These are phyloP conservation scores for Cladosporium sphaerospermum DNA, from an alignment of 2,329 filamentous ascomycete genomes.

Conservation along the genomic window DNA sequence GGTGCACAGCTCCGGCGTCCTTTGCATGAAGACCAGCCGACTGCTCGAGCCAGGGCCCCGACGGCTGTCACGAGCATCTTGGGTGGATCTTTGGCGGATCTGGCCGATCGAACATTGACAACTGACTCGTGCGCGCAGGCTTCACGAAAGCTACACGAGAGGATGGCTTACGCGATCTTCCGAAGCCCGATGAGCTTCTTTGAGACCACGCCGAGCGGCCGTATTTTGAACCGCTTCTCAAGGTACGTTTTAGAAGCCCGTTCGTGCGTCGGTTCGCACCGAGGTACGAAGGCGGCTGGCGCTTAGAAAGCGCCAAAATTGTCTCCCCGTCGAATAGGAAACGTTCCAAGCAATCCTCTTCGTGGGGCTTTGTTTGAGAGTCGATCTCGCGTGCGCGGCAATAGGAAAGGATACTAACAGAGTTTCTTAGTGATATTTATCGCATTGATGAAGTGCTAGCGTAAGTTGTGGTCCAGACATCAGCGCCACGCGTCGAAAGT, in stretches of 20 bases:
- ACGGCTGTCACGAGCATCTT: too few species aligned
- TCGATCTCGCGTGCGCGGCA: too few species aligned
- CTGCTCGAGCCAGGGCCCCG: neutral
- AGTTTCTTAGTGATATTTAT: slow-evolving; percentile 60
- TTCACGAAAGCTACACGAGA: slow-evolving; percentile 90
- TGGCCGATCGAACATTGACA: neutral
- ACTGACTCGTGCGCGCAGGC: slow-evolving; percentile 48
- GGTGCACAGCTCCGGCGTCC: neutral
- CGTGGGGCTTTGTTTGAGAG: too few species aligned
- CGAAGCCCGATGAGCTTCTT: slow-evolving; percentile 98
- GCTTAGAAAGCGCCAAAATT: too few species aligned
- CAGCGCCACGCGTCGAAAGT: neutral
- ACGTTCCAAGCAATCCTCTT: too few species aligned
- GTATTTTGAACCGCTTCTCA: slow-evolving; percentile 94
- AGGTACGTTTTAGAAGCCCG: slow-evolving; percentile 49
- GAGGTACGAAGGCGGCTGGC: too few species aligned
- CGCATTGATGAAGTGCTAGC: slow-evolving; percentile 87
- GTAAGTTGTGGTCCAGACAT: slow-evolving; percentile 29
- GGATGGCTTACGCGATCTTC: slow-evolving; percentile 97
- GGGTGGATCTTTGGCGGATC: neutral
- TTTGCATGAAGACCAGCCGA: slow-evolving; percentile 2
- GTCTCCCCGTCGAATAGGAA: too few species aligned
- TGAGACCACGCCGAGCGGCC: slow-evolving; percentile 91
- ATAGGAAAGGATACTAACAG: neutral
- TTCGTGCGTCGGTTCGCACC: too few species aligned